These are phyloP conservation scores for Xylariaceae sp. DNA, from an alignment of 2,329 filamentous ascomycete genomes.

Conservation along the genomic window DNA sequence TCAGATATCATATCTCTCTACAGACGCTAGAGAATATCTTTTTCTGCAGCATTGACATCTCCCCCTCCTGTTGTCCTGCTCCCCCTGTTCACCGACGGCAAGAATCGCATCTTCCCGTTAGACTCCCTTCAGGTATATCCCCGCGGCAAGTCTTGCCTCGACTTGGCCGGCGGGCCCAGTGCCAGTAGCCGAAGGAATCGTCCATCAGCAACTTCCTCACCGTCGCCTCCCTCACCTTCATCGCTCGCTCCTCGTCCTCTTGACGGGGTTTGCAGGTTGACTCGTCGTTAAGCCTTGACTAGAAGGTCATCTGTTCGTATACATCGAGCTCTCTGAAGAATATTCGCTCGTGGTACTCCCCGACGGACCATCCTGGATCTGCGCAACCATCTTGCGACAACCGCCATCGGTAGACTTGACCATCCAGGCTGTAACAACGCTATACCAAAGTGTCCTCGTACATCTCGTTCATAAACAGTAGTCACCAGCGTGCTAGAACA, in stretches of 20 bases:
- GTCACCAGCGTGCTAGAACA: conserved; percentile 26
- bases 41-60: not conserved
- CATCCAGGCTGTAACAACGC: conserved; percentile 27
- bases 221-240: not conserved
- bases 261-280: conserved; percentile 6
- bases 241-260: conserved; percentile 14
- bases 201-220: not conserved
- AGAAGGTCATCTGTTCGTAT: conserved; percentile 15
- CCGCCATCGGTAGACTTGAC: conserved; percentile 25
- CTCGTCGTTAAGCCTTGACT: conserved; percentile 4
- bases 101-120: not conserved
- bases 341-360: conserved; percentile 15
- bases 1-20: too few species aligned
- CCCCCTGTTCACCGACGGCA: not conserved
- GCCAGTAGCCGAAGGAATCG: conserved; percentile 18
- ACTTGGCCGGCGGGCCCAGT: conserved; percentile 21
- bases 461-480: conserved; percentile 25
- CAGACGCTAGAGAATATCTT: not conserved
- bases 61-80: not conserved
- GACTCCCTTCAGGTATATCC: conserved; percentile 1
- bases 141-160: conserved; percentile 22
- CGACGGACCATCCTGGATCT: conserved; percentile 12
- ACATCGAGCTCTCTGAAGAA: conserved; percentile 1
- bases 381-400: conserved; percentile 15
- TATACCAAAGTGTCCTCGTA: conserved; percentile 25